Percentiles rank a stretch among this genome's conserved stretches.
Conservation (phyloP, 2,329 filamentous ascomycete genomes). For the Ploettnerulaceae sp. region DNA sequence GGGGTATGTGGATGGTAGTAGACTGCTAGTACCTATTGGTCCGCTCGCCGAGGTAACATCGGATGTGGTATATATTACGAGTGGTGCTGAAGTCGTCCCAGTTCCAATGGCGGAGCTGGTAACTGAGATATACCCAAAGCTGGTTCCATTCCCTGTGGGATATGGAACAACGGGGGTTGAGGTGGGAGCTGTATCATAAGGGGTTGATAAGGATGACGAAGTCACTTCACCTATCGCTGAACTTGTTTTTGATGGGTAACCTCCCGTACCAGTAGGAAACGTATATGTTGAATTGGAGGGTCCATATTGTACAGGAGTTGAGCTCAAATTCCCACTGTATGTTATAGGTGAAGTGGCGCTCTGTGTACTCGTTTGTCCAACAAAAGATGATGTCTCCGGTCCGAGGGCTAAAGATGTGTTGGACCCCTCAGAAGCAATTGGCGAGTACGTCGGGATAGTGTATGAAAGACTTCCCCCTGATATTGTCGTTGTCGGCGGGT, state of each 20-base stretch:
- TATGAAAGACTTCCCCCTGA: not conserved
- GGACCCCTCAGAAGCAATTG: conserved; percentile 3
- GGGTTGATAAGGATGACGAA: not conserved
- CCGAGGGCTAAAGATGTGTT: conserved; percentile 1
- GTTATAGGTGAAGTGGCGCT: too few species aligned
- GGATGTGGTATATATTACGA: conserved; percentile 13
- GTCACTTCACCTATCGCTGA: not conserved
- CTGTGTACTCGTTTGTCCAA: too few species aligned
- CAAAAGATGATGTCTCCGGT: conserved; percentile 9
- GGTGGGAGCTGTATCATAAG: not conserved
- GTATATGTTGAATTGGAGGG: conserved; percentile 5
- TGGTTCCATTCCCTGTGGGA: too few species aligned
- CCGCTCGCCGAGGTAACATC: conserved; percentile 10
- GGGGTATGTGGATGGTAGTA: not conserved
- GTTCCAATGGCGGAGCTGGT: conserved; percentile 10
- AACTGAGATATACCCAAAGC: not conserved
- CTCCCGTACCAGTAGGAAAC: conserved; percentile 11
- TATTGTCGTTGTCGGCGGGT: not conserved
- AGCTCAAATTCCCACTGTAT: not conserved
- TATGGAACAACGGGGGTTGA: too few species aligned
- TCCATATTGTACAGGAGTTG: not conserved
- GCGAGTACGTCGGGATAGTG: not conserved
- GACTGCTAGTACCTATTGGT: conserved; percentile 8
- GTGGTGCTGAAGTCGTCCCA: not conserved
- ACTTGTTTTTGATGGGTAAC: not conserved